phyloP scores from a whole-genome alignment of 139 green algal genomes.

The Chlamydomonas applanata region DNA sequence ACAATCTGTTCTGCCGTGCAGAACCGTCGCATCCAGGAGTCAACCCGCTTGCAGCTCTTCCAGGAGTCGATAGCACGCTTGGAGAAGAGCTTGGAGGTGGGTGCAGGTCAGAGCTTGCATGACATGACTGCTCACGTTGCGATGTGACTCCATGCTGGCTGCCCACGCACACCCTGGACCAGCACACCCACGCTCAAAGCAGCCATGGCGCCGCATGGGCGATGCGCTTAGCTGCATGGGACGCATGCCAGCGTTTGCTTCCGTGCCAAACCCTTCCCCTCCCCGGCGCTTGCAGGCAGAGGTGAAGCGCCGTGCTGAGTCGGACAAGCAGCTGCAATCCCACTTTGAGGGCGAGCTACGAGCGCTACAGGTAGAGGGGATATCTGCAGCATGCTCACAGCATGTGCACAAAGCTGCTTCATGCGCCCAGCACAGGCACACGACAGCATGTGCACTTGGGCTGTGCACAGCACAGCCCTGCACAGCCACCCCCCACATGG shows the following conservation, averaged over 20 bases:
- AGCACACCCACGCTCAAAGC: no score
- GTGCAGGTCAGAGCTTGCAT: not conserved
- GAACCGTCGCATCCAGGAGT: conserved; percentile 57
- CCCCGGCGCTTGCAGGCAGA: conserved; percentile 36
- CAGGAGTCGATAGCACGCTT: conserved; percentile 57
- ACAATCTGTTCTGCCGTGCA: conserved; percentile 19
- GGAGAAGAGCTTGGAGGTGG: conserved; percentile 70
- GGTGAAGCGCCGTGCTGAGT: conserved; percentile 59
- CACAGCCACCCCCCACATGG: no score
- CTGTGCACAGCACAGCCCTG: not conserved
- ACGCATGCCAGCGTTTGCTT: no score
- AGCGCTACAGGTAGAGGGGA: conserved; percentile 20
- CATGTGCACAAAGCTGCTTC: no score
- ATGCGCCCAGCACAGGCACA: no score
- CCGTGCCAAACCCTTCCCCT: not conserved
- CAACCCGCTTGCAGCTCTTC: conserved; percentile 45
- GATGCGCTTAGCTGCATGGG: not conserved
- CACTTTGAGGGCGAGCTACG: conserved; percentile 60
- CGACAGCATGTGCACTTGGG: not conserved
- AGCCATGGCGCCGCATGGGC: not conserved
- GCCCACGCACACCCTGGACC: no score
- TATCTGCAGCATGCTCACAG: conserved; percentile 13
- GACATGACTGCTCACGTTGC: not conserved
- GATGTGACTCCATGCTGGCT: not conserved
- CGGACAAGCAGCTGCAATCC: conserved; percentile 59